These are phyloP conservation scores for Udeniomyces megalosporus DNA, from an alignment of 768 basidiomycete genomes.

Conservation along the genomic window DNA sequence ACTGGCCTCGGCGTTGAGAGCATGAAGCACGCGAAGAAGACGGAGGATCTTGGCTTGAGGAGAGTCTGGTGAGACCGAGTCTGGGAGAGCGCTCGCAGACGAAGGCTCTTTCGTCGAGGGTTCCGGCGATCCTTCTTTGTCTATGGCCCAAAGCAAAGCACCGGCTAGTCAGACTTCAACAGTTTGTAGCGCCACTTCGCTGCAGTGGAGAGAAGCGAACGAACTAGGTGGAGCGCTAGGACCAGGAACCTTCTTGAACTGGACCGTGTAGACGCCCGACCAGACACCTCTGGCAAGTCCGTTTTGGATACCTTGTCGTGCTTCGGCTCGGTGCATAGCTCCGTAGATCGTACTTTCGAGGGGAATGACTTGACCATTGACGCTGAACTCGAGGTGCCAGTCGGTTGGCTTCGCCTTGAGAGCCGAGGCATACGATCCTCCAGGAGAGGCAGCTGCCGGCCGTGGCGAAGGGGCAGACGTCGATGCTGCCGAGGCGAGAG, in stretches of 20 bases:
- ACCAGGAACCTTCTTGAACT: slow-evolving; percentile 80
- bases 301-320: slow-evolving; percentile 25
- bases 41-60: slow-evolving; percentile 80
- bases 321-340: slow-evolving; percentile 81
- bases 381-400: slow-evolving; percentile 92
- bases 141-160: not conserved
- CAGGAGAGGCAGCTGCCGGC: slow-evolving; percentile 13
- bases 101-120: slow-evolving; percentile 33
- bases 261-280: slow-evolving; percentile 79
- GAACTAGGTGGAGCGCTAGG: slow-evolving; percentile 39
- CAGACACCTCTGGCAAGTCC: slow-evolving; percentile 36
- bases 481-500: slow-evolving; percentile 27
- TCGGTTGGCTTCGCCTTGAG: slow-evolving; percentile 82
- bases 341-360: slow-evolving; percentile 89
- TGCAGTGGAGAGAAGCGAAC: slow-evolving; percentile 9
- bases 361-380: slow-evolving; percentile 72
- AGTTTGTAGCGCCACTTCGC: not conserved
- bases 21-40: slow-evolving; percentile 70
- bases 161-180: no score
- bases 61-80: slow-evolving; percentile 67
- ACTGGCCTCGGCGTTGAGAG: slow-evolving; percentile 48
- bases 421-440: slow-evolving; percentile 74
- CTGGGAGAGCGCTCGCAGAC: slow-evolving; percentile 48
- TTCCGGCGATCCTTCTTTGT: slow-evolving; percentile 8
- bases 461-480: slow-evolving; percentile 1